Conservation (phyloP, 345 rosid species). For the Arabidopsis thaliana region DNA sequence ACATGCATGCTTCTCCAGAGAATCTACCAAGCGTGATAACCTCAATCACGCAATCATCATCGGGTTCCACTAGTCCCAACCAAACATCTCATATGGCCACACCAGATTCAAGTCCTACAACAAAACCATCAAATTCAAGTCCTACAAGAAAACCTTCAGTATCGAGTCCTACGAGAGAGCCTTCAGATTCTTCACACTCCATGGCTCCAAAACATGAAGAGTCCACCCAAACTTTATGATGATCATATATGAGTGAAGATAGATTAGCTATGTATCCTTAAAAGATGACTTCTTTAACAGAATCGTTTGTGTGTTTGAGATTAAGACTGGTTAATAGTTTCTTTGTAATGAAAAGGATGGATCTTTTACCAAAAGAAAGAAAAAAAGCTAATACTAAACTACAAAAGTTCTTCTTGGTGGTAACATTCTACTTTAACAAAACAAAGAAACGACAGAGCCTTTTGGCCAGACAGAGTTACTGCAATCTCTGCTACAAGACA, state of each 20-base stretch:
- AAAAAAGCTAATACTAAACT: no score
- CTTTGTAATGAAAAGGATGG: no score
- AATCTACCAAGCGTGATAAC: slow-evolving; percentile 50
- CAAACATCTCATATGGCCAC: slow-evolving; percentile 33
- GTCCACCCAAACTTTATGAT: no score
- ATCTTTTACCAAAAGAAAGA: no score
- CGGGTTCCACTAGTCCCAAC: slow-evolving; percentile 44
- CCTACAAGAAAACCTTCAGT: not conserved
- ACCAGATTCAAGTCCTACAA: slow-evolving; percentile 42
- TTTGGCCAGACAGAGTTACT: no score
- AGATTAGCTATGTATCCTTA: not conserved
- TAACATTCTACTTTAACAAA: no score
- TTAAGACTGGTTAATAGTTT: no score
- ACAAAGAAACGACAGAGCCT: no score
- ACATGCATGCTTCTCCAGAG: slow-evolving; percentile 76
- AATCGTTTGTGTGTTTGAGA: no score
- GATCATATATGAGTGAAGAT: not conserved
- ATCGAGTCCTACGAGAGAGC: not conserved
- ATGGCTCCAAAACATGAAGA: no score
- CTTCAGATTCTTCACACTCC: not conserved
- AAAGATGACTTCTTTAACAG: not conserved
- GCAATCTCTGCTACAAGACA: no score
- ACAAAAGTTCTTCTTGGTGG: no score
- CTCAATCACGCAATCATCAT: slow-evolving; percentile 46
- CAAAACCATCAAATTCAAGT: slow-evolving; percentile 18